Evolutionary conservation across 495 filamentous ascomycete genomes (phyloP).

Genomic region (Glonium stellatum): DNA sequence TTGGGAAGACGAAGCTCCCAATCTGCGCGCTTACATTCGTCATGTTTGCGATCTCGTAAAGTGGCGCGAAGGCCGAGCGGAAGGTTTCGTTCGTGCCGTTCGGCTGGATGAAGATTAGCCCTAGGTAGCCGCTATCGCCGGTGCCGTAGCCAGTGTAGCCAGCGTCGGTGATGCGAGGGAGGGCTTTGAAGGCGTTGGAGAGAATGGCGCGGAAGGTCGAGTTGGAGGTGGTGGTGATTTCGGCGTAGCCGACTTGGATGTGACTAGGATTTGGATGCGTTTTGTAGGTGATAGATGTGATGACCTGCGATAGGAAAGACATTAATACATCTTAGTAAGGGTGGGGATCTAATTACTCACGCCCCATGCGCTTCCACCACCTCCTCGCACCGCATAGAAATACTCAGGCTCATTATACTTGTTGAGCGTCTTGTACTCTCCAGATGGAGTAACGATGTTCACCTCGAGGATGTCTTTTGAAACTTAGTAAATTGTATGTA

Average conservation of each 20-base stretch:
- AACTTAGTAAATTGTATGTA: background rate
- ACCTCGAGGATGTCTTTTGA: constrained; percentile 13
- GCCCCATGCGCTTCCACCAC: constrained; percentile 14
- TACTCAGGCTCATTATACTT: constrained; percentile 8
- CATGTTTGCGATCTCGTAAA: constrained; percentile 2
- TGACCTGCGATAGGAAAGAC: background rate
- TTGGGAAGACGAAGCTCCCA: background rate
- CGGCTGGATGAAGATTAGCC: constrained; percentile 11
- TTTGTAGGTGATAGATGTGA: constrained; percentile 15
- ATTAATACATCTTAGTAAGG: background rate
- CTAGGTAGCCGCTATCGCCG: background rate
- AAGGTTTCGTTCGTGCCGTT: constrained; percentile 16
- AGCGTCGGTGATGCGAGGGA: constrained; percentile 5
- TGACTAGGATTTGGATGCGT: constrained; percentile 11
- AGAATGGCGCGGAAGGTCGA: background rate
- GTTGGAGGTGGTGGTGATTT: constrained; percentile 6
- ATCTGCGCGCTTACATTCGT: background rate
- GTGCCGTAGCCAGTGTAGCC: constrained; percentile 19
- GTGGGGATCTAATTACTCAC: background rate
- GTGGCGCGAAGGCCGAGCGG: background rate
- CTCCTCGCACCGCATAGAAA: constrained; percentile 15
- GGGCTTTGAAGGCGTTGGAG: background rate
- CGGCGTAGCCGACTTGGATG: constrained; percentile 5
- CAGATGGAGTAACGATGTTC: constrained; percentile 6
- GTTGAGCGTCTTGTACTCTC: constrained; percentile 9